Evolutionary conservation across 805 yeast genomes (phyloP).

Genomic region (Zygosaccharomyces rouxii): DNA sequence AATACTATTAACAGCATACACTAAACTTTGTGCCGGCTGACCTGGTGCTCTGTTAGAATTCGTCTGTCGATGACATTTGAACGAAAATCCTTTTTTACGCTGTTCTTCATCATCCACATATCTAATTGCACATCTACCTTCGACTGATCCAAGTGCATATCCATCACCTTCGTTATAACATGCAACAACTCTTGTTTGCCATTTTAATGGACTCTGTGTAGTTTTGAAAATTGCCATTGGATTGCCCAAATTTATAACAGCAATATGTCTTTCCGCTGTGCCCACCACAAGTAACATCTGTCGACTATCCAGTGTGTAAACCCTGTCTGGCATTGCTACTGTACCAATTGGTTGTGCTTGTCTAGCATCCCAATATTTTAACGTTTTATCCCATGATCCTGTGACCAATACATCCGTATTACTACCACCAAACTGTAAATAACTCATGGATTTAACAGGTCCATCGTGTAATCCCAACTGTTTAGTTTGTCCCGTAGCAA

Average conservation of each 20-base stretch:
- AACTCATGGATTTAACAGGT: constrained; percentile 68
- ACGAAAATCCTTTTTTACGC: constrained; percentile 70
- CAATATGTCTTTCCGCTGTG: constrained; percentile 83
- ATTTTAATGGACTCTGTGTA: constrained; percentile 71
- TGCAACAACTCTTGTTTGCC: constrained; percentile 77
- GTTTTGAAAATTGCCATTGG: constrained; percentile 81
- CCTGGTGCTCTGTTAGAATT: constrained; percentile 43
- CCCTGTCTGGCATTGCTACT: constrained; percentile 81
- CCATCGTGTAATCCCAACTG: constrained; percentile 86
- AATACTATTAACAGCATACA: constrained; percentile 77
- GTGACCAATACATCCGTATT: constrained; percentile 75
- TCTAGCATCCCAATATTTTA: constrained; percentile 93
- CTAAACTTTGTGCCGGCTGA: constrained; percentile 53
- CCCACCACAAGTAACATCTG: constrained; percentile 86
- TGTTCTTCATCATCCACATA: constrained; percentile 83
- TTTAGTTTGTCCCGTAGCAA: constrained; percentile 73
- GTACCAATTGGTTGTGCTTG: constrained; percentile 78
- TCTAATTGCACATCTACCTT: constrained; percentile 93
- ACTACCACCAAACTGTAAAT: constrained; percentile 79
- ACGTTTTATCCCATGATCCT: constrained; percentile 95
- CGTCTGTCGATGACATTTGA: constrained; percentile 85
- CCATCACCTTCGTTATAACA: constrained; percentile 94
- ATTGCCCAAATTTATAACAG: constrained; percentile 69
- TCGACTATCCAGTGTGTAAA: constrained; percentile 79
- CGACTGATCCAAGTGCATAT: constrained; percentile 86